phyloP scores from a whole-genome alignment of 2,329 filamentous ascomycete species.

The Huntiella bhutanensis region DNA sequence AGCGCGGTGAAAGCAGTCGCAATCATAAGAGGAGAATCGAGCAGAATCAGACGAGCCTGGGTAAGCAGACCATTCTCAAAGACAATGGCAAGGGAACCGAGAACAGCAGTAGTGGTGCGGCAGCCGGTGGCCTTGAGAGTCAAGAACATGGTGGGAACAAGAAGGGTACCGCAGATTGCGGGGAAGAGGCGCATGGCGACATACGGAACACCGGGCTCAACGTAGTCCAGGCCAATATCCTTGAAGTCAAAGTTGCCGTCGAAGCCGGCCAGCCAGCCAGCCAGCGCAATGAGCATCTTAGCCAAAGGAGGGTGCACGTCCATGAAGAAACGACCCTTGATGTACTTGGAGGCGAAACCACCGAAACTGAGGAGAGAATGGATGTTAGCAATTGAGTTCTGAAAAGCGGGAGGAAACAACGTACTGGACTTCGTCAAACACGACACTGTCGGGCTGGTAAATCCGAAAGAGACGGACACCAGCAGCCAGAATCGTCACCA shows the following conservation, averaged over 20 bases:
- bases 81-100: constrained; percentile 73
- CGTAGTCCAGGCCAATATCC: constrained; percentile 96
- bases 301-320: constrained; percentile 96
- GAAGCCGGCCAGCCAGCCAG: constrained; percentile 88
- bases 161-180: constrained; percentile 69
- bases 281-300: constrained; percentile 88
- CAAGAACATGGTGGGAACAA: constrained; percentile 84
- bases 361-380: constrained; percentile 49
- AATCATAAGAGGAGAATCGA: constrained; percentile 85
- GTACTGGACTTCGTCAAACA: constrained; percentile 98
- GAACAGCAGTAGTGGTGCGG: constrained; percentile 61
- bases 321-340: constrained; percentile 99
- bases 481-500: constrained; percentile 56
- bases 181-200: constrained; percentile 93
- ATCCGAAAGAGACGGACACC: constrained; percentile 83
- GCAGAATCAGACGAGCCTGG: constrained; percentile 83
- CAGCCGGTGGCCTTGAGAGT: constrained; percentile 83
- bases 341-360: constrained; percentile 95
- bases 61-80: constrained; percentile 95
- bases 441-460: constrained; percentile 87
- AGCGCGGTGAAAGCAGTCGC: constrained; percentile 85
- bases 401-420: constrained; percentile 20
- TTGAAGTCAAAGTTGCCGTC: constrained; percentile 96
- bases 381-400: background rate
- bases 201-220: constrained; percentile 87